phyloP scores from a whole-genome alignment of 2,329 filamentous ascomycete species.

The Lizonia empirigonia region DNA sequence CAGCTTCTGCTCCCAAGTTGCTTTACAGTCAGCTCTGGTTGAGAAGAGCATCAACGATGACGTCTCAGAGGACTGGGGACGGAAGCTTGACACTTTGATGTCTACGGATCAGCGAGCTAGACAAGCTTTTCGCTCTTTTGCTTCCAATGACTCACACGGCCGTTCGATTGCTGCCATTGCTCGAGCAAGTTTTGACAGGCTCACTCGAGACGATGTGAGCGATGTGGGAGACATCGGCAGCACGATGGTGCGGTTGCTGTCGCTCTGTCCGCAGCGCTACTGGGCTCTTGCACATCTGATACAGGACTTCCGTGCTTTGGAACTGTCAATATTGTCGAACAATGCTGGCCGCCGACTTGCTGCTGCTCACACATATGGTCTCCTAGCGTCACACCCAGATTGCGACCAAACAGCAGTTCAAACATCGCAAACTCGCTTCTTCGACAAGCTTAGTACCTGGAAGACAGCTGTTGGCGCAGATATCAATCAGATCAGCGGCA shows the following conservation, averaged over 20 bases:
- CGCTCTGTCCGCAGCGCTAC: conserved; percentile 58
- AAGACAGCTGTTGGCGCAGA: conserved; percentile 64
- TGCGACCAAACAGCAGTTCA: conserved; percentile 51
- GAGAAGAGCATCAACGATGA: conserved; percentile 54
- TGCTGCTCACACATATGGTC: conserved; percentile 74
- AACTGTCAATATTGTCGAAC: conserved; percentile 71
- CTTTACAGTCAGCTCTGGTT: conserved; percentile 62
- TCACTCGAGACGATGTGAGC: conserved; percentile 48
- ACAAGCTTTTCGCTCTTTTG: conserved; percentile 61
- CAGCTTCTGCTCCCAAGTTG: conserved; percentile 68
- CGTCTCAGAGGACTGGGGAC: conserved; percentile 82
- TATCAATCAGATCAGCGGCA: conserved; percentile 64
- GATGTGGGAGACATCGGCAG: conserved; percentile 54
- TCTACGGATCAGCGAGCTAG: conserved; percentile 71
- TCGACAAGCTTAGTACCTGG: conserved; percentile 59
- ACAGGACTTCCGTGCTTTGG: conserved; percentile 55
- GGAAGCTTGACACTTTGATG: conserved; percentile 74
- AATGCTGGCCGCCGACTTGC: conserved; percentile 69
- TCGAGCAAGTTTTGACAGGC: conserved; percentile 52
- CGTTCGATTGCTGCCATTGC: conserved; percentile 51
- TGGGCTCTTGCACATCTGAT: conserved; percentile 40
- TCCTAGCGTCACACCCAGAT: conserved; percentile 70
- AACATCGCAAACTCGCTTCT: conserved; percentile 54
- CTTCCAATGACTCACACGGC: conserved; percentile 41
- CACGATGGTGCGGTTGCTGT: conserved; percentile 61